Evolutionary conservation across 441 rosid species (phyloP), one percentile per base, ranked within the genome.

Genomic region (Gossypium schwendimanii): DNA sequence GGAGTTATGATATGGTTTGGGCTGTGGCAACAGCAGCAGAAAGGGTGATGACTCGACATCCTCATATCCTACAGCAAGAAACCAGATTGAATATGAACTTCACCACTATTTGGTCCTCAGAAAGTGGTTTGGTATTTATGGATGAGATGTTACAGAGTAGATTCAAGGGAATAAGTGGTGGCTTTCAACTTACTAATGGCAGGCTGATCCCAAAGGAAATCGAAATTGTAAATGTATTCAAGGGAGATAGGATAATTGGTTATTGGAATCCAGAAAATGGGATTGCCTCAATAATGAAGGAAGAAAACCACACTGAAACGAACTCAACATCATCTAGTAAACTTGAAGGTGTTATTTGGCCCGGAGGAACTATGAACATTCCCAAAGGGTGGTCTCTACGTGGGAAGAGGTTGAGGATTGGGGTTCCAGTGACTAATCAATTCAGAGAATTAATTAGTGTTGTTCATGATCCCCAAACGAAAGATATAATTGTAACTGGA

Each of bases 1-100:
- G 72, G 75, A 83, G 83, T 39, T 84, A 85, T 58, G 91, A 87
- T 73, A 36, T 80, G n/a, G 28, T 75, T 47, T 73, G 73, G 81
- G 78, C 74, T 41, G 50, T 82, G 0, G 85, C 87, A 47, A 72
- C 60, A 63, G 87, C 82, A 65, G 76, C 47, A 1, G 86, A 85
- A 67, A 76, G 57, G 44, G 18, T 81, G 47, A 70, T 61, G 17
- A 1, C 15, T 12, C 21, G 70, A 26, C 54, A 20, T 72, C 61
- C 80, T 12, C 36, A 21, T 4, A 18, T 9, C 1, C 3, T 15
- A 3, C 58, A 53, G 14, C 41, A 50, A 44, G 73, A 60, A 6
- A 33, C 45, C 15, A 6, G 23, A 72, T 52, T 66, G 50, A 45
- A 47, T 20, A 17, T 58, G 10, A 69, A 73, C 31, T 64, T 75